These are phyloP conservation scores for Hypoxylon rubiginosum DNA, from an alignment of 2,329 filamentous ascomycete species.

Conservation along the genomic window DNA sequence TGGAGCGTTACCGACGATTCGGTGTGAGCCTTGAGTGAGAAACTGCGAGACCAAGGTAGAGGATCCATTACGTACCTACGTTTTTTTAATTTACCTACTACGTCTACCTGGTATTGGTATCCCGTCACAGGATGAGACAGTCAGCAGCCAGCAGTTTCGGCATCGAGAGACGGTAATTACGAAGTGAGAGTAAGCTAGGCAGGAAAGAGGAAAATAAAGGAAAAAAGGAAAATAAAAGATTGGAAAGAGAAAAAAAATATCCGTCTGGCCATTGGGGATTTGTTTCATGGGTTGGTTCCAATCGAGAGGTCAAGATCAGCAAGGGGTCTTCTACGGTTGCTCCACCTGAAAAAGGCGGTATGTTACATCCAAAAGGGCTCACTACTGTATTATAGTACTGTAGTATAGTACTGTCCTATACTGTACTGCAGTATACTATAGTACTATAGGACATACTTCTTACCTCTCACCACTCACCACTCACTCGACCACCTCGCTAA, in stretches of 20 bases:
- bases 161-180: conserved; percentile 19
- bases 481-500: conserved; percentile 10
- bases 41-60: conserved; percentile 10
- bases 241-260: conserved; percentile 32
- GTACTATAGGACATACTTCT: background rate
- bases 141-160: conserved; percentile 8
- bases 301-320: conserved; percentile 40
- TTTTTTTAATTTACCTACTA: too few species aligned
- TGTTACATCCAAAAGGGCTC: conserved; percentile 35
- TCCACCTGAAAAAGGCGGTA: conserved; percentile 36
- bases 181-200: conserved; percentile 33
- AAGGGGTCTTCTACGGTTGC: conserved; percentile 16
- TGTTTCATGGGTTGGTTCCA: conserved; percentile 35
- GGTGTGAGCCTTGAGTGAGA: conserved; percentile 7
- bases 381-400: background rate
- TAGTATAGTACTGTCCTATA: too few species aligned
- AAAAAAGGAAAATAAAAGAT: conserved; percentile 35
- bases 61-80: conserved; percentile 20
- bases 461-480: too few species aligned
- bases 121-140: background rate
- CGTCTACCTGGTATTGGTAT: background rate
- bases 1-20: conserved; percentile 23
- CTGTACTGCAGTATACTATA: too few species aligned
- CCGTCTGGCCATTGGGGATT: conserved; percentile 22
- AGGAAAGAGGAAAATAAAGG: conserved; percentile 28